Evolutionary conservation across 2,329 filamentous ascomycete species (phyloP).

Genomic region (Fusarium scirpi): DNA sequence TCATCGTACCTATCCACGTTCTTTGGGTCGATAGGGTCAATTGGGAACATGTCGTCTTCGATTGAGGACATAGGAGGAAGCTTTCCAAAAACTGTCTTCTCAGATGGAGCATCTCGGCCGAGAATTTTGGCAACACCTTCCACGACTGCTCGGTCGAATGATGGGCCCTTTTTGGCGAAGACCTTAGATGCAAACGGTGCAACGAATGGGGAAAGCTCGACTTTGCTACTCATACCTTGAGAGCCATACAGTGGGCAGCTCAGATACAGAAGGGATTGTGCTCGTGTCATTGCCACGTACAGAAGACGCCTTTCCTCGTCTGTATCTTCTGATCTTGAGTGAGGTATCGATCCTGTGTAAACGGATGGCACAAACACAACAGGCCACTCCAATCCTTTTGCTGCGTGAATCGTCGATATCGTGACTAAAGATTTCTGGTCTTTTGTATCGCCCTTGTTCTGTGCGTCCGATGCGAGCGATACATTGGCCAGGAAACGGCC

Average conservation of each 20-base stretch:
- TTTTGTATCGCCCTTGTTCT: constrained; percentile 70
- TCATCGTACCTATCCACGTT: constrained; percentile 38
- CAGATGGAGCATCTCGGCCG: constrained; percentile 68
- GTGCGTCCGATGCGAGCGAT: constrained; percentile 83
- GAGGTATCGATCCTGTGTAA: constrained; percentile 91
- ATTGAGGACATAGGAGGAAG: constrained; percentile 66
- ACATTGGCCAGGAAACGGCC: constrained; percentile 91
- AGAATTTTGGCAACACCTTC: constrained; percentile 79
- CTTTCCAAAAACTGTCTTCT: constrained; percentile 64
- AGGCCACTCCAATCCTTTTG: constrained; percentile 97
- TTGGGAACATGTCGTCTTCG: constrained; percentile 77
- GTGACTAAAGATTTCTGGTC: constrained; percentile 76
- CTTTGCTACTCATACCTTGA: constrained; percentile 66
- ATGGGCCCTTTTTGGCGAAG: constrained; percentile 74
- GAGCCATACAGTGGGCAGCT: constrained; percentile 81
- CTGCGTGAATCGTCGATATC: constrained; percentile 95
- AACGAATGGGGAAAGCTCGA: constrained; percentile 79
- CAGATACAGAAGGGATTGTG: constrained; percentile 86
- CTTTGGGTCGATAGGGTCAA: constrained; percentile 66
- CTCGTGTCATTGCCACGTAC: constrained; percentile 97
- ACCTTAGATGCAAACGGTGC: constrained; percentile 56
- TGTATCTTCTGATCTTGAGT: constrained; percentile 84
- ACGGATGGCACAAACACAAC: constrained; percentile 92
- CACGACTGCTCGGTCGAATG: constrained; percentile 72
- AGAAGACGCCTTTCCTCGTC: constrained; percentile 90